Percentiles rank a stretch among this genome's conserved stretches.
These are phyloP conservation scores for Eutreptiella sp. DNA, from an alignment of 208 protist genomes.

Conservation along the genomic window DNA sequence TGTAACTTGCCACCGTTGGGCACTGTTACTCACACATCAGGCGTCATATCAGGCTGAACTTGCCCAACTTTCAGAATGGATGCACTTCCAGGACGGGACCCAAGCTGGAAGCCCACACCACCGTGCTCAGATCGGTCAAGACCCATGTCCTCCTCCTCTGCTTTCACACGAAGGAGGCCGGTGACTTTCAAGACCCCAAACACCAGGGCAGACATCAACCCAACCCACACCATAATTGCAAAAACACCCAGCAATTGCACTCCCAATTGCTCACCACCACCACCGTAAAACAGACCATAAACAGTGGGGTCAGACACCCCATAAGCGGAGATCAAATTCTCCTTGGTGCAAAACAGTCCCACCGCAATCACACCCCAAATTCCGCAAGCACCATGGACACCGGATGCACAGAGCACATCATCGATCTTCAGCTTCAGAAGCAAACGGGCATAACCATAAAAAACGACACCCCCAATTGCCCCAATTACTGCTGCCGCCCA, in stretches of 20 bases:
- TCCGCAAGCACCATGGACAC: constrained; percentile 30
- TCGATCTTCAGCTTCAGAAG: constrained; percentile 26
- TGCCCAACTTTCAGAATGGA: too few relatives aligned
- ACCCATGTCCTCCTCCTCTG: too few relatives aligned
- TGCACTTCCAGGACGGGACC: too few relatives aligned
- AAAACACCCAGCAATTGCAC: constrained; percentile 27
- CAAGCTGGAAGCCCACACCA: too few relatives aligned
- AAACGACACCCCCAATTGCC: constrained; percentile 21
- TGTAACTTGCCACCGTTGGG: too few relatives aligned
- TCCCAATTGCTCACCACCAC: constrained; percentile 31
- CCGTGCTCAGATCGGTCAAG: too few relatives aligned
- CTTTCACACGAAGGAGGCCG: constrained; percentile 1
- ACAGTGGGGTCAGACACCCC: constrained; percentile 11
- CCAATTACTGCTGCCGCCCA: constrained; percentile 31
- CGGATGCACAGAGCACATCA: constrained; percentile 26
- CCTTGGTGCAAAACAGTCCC: constrained; percentile 28
- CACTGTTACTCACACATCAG: too few relatives aligned
- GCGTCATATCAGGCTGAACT: too few relatives aligned
- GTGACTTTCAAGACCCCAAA: constrained; percentile 1
- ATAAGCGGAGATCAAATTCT: constrained; percentile 22
- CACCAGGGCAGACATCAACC: constrained; percentile 13
- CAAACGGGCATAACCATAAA: constrained; percentile 19
- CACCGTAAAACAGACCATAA: constrained; percentile 25
- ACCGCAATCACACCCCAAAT: constrained; percentile 31
- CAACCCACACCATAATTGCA: constrained; percentile 19